These are phyloP conservation scores for Coprinopsis marcescibilis DNA, from an alignment of 768 basidiomycete species.

Conservation along the genomic window DNA sequence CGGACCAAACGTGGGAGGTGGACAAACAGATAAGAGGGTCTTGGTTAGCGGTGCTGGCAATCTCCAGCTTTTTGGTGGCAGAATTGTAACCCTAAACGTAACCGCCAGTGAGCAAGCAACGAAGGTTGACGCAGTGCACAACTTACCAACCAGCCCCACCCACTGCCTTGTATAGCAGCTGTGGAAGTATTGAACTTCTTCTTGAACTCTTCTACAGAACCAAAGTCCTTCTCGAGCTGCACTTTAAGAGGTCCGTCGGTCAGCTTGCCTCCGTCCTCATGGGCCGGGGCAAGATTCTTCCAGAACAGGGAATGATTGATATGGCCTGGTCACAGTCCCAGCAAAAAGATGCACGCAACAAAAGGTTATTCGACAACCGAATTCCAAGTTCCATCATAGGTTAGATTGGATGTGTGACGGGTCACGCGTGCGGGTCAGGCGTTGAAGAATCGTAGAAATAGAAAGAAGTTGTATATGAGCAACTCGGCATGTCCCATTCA, in stretches of 20 bases:
- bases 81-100: slow-evolving; percentile 60
- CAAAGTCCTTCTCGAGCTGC: slow-evolving; percentile 77
- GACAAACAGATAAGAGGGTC: slow-evolving; percentile 65
- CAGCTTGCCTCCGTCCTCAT: slow-evolving; percentile 58
- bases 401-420: too few relatives aligned
- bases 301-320: slow-evolving; percentile 97
- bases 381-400: too few relatives aligned
- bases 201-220: slow-evolving; percentile 83
- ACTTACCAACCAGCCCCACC: slow-evolving; percentile 95
- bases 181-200: slow-evolving; percentile 82
- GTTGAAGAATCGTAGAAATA: neutral
- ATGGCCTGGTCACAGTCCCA: slow-evolving; percentile 48
- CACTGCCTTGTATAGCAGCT: slow-evolving; percentile 91
- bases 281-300: slow-evolving; percentile 86
- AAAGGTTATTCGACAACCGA: too few relatives aligned
- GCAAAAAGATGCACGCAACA: neutral
- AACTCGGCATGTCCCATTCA: neutral
- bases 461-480: neutral
- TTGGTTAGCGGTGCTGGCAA: slow-evolving; percentile 93
- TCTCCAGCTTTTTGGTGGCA: slow-evolving; percentile 68
- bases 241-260: slow-evolving; percentile 63
- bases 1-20: neutral
- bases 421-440: neutral
- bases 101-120: neutral
- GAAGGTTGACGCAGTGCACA: neutral